Conservation (phyloP, 352 stramenopile species). For the Phytophthora multivora region DNA sequence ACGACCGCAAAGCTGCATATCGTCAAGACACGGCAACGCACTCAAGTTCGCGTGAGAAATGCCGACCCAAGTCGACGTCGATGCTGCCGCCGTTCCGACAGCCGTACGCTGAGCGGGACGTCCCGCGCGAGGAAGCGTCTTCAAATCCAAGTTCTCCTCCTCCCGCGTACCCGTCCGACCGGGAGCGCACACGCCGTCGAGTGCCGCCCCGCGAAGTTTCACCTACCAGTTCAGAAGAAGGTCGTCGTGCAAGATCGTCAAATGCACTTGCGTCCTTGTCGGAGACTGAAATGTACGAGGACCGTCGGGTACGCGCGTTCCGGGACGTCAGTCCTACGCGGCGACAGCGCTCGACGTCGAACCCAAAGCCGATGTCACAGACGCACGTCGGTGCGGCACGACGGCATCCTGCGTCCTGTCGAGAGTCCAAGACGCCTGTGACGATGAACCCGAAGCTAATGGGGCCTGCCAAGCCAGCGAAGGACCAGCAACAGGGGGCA, state of each 20-base stretch:
- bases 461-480: constrained; percentile 1
- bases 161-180: constrained; percentile 1
- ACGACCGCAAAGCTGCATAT: not conserved
- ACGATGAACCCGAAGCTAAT: constrained; percentile 25
- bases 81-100: constrained; percentile 21
- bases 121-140: not conserved
- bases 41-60: constrained; percentile 9
- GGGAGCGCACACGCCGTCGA: constrained; percentile 2
- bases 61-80: constrained; percentile 7
- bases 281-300: constrained; percentile 17
- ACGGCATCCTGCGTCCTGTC: constrained; percentile 18
- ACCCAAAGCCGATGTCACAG: constrained; percentile 17
- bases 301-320: constrained; percentile 12
- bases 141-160: constrained; percentile 1
- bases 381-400: constrained; percentile 1
- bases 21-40: not conserved
- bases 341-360: constrained; percentile 19
- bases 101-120: constrained; percentile 2
- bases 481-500: constrained; percentile 10
- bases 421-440: constrained; percentile 14
- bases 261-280: constrained; percentile 9
- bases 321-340: constrained; percentile 15
- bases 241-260: not conserved
- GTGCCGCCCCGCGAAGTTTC: constrained; percentile 3
- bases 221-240: constrained; percentile 3